A percentile compares a stretch with the other conserved stretches of the same genome.
Conservation (phyloP, 495 filamentous ascomycete species). For the Articulospora tetracladia region DNA sequence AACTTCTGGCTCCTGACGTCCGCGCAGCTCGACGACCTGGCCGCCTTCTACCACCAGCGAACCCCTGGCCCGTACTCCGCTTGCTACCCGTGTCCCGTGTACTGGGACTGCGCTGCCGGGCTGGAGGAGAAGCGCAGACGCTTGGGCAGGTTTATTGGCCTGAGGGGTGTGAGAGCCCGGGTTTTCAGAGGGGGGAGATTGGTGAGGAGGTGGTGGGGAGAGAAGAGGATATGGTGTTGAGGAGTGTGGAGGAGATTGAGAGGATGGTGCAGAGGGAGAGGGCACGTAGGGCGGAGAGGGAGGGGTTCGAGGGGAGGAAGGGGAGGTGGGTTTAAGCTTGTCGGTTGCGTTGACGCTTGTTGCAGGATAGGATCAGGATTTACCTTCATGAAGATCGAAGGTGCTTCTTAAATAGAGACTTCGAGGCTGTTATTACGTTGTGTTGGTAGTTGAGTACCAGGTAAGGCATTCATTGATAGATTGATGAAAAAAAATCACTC, state of each 20-base stretch:
- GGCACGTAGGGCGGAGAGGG: slow-evolving; percentile 27
- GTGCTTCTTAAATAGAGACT: too few relatives aligned
- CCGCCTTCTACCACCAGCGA: slow-evolving; percentile 72
- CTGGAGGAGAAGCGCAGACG: slow-evolving; percentile 54
- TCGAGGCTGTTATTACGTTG: too few relatives aligned
- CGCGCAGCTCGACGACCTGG: slow-evolving; percentile 65
- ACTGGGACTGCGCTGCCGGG: slow-evolving; percentile 15
- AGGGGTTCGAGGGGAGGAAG: slow-evolving; percentile 37
- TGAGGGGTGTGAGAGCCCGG: slow-evolving; percentile 57
- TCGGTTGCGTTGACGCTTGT: too few relatives aligned
- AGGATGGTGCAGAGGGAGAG: slow-evolving; percentile 35
- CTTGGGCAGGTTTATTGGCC: slow-evolving; percentile 52
- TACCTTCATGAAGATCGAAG: too few relatives aligned
- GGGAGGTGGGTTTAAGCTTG: too few relatives aligned
- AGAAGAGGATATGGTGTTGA: slow-evolving; percentile 24
- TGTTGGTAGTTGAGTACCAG: neutral
- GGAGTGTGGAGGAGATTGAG: slow-evolving; percentile 26
- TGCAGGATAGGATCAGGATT: too few relatives aligned
- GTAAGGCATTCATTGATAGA: neutral
- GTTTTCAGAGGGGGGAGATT: slow-evolving; percentile 21
- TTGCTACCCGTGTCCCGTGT: slow-evolving; percentile 60
- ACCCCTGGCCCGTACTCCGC: slow-evolving; percentile 47
- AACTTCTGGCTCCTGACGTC: slow-evolving; percentile 73
- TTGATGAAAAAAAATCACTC: neutral
- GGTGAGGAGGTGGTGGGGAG: slow-evolving; percentile 33